Evolutionary conservation across 441 rosid species (phyloP).

Genomic region (Raphanus hybrid): DNA sequence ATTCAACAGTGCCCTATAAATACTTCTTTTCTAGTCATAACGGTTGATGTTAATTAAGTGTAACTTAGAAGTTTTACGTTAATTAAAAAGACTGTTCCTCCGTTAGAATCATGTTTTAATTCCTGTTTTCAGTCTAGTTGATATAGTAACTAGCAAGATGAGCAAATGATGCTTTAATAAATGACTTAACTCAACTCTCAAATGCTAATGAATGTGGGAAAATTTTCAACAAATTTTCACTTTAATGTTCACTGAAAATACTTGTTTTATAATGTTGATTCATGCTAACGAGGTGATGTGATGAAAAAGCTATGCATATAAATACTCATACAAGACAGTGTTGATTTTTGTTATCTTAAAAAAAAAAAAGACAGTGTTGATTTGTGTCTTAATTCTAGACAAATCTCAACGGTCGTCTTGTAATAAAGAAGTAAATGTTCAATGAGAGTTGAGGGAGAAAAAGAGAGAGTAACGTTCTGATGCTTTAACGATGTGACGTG

Average conservation of each 20-base stretch:
- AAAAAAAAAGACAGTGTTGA: neutral
- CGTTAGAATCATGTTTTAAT: neutral
- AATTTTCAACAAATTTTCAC: neutral
- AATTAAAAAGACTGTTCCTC: neutral
- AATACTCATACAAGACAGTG: neutral
- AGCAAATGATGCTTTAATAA: neutral
- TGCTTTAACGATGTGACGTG: conserved; percentile 41
- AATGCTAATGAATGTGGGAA: neutral
- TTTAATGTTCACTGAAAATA: neutral
- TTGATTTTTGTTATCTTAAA: conserved; percentile 13
- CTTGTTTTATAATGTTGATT: neutral
- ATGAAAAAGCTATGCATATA: neutral
- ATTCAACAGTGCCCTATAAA: neutral
- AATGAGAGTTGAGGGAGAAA: conserved; percentile 25
- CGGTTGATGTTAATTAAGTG: neutral
- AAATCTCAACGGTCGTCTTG: conserved; percentile 46
- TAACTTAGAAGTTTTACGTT: neutral
- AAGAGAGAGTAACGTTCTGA: conserved; percentile 36
- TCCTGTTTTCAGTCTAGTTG: too few relatives aligned
- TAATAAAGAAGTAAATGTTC: conserved; percentile 34
- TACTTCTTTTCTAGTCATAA: neutral
- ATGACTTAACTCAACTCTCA: neutral
- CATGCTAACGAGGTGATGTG: neutral
- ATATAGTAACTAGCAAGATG: neutral
- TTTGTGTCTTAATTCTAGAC: conserved; percentile 35